Evolutionary conservation across 768 basidiomycete species (phyloP).

Genomic region (Xerocomus brunneocitrinus): DNA sequence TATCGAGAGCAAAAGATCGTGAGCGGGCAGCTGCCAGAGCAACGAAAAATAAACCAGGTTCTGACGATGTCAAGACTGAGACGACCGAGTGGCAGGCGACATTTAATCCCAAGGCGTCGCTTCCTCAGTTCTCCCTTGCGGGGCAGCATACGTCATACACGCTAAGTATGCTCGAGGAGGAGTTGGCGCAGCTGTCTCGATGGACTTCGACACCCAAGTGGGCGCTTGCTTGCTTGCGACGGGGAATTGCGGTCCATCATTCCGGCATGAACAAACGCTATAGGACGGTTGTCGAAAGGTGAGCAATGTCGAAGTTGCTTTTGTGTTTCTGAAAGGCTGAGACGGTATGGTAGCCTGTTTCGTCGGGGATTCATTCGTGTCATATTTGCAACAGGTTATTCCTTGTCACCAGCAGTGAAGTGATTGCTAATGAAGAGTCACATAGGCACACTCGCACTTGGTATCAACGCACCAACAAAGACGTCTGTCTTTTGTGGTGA

Average conservation of each 20-base stretch:
- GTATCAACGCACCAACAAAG: constrained; percentile 71
- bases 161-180: constrained; percentile 44
- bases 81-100: constrained; percentile 43
- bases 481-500: constrained; percentile 62
- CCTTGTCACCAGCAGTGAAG: neutral
- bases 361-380: constrained; percentile 60
- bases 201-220: constrained; percentile 37
- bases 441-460: constrained; percentile 64
- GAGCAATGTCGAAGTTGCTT: neutral
- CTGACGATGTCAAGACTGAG: constrained; percentile 21
- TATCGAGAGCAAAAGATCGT: constrained; percentile 42
- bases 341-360: constrained; percentile 36
- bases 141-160: constrained; percentile 40
- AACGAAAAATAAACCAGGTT: constrained; percentile 36
- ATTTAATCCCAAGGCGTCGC: constrained; percentile 57
- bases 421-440: neutral
- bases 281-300: constrained; percentile 56
- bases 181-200: constrained; percentile 36
- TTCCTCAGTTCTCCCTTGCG: constrained; percentile 57
- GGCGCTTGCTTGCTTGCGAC: constrained; percentile 44
- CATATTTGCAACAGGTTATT: constrained; percentile 58
- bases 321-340: neutral
- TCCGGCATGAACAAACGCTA: constrained; percentile 64
- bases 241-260: constrained; percentile 70
- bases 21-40: constrained; percentile 40